phyloP scores from a whole-genome alignment of 768 basidiomycete species.

The Clathrus columnatus region DNA sequence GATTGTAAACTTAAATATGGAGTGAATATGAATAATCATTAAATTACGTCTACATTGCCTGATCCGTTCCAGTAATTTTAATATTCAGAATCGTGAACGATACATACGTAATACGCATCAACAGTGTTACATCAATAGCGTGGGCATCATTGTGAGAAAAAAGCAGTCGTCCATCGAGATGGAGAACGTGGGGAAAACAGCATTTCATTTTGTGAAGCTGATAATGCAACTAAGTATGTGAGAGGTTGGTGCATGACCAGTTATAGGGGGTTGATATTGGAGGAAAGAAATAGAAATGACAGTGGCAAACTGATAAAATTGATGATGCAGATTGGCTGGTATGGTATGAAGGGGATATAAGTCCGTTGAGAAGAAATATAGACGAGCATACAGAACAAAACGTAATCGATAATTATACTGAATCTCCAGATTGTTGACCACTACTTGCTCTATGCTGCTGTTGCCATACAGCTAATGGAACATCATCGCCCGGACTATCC shows the following conservation, averaged over 20 bases:
- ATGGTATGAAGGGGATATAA: background rate
- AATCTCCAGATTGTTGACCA: background rate
- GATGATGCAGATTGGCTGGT: background rate
- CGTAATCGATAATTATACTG: background rate
- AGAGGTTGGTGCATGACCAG: background rate
- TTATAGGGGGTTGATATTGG: background rate
- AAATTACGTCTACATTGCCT: background rate
- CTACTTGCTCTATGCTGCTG: slow-evolving; percentile 37
- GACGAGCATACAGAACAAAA: background rate
- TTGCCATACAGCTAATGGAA: slow-evolving; percentile 73
- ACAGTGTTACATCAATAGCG: background rate
- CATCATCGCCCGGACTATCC: slow-evolving; percentile 57
- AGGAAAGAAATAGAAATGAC: background rate
- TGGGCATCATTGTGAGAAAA: background rate
- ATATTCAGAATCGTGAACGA: background rate
- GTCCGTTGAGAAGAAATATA: background rate
- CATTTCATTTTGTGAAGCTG: background rate
- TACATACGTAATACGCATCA: background rate
- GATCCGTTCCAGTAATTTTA: background rate
- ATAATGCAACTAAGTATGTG: background rate
- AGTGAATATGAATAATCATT: background rate
- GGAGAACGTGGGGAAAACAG: background rate
- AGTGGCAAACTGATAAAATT: no score
- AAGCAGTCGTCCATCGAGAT: background rate
- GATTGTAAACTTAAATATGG: background rate